phyloP scores from a whole-genome alignment of 2,329 filamentous ascomycete species.

The Emmonsiellopsis sp. region DNA sequence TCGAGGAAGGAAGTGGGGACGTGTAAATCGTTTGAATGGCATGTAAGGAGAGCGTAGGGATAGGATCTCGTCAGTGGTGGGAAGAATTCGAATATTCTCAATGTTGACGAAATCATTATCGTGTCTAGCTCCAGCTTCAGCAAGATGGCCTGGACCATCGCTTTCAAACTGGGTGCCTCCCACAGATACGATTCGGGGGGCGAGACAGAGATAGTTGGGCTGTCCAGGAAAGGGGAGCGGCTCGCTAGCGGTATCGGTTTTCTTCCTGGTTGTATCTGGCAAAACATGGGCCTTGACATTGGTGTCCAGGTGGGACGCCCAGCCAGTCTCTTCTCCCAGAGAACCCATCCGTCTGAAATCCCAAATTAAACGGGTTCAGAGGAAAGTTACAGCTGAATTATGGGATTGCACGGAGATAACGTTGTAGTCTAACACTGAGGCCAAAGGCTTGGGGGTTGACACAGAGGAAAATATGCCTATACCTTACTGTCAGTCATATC shows the following conservation, averaged over 20 bases:
- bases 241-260: background rate
- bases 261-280: background rate
- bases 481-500: too few relatives aligned
- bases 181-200: slow-evolving; percentile 2
- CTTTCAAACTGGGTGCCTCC: slow-evolving; percentile 12
- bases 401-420: too few relatives aligned
- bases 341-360: too few relatives aligned
- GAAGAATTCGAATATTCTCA: slow-evolving; percentile 14
- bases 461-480: too few relatives aligned
- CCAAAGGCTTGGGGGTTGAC: too few relatives aligned
- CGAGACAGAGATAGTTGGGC: slow-evolving; percentile 11
- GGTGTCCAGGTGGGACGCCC: background rate
- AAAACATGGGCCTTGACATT: background rate
- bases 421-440: too few relatives aligned
- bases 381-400: background rate
- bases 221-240: background rate
- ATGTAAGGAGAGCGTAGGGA: slow-evolving; percentile 12
- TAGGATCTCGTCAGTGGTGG: slow-evolving; percentile 18
- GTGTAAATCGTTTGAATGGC: slow-evolving; percentile 11
- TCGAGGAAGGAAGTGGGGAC: slow-evolving; percentile 8
- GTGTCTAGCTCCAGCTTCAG: slow-evolving; percentile 11
- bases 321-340: too few relatives aligned
- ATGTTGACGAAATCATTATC: slow-evolving; percentile 17
- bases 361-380: too few relatives aligned
- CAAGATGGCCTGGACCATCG: slow-evolving; percentile 20